Evolutionary conservation across 768 basidiomycete species (phyloP).

Genomic region (Mycena vitilis): DNA sequence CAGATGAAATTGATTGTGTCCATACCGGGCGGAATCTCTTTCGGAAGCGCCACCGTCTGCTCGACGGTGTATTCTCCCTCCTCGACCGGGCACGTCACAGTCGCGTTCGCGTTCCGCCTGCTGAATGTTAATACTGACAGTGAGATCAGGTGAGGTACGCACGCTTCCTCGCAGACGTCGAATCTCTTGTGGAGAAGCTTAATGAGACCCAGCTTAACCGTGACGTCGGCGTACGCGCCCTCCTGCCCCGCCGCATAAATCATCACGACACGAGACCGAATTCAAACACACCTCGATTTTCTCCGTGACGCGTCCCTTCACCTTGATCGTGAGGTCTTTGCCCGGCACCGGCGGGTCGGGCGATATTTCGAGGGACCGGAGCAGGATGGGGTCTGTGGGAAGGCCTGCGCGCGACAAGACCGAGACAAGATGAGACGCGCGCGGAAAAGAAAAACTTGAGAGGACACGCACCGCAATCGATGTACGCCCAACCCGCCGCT

Average conservation of each 20-base stretch:
- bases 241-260: conserved; percentile 62
- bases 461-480: too few species aligned
- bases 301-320: conserved; percentile 66
- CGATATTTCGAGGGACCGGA: conserved; percentile 75
- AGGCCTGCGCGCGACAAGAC: conserved; percentile 43
- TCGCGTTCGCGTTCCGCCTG: conserved; percentile 68
- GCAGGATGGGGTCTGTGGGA: conserved; percentile 59
- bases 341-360: conserved; percentile 95
- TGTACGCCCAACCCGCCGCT: too few species aligned
- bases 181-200: conserved; percentile 86
- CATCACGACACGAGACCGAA: neutral
- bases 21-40: conserved; percentile 87
- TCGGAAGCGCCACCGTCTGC: conserved; percentile 90
- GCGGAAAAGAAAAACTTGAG: too few species aligned
- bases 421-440: too few species aligned
- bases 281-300: conserved; percentile 67
- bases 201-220: conserved; percentile 91
- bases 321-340: conserved; percentile 84
- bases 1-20: conserved; percentile 2
- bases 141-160: neutral
- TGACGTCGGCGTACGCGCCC: conserved; percentile 90
- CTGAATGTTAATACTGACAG: neutral
- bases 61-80: conserved; percentile 75
- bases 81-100: conserved; percentile 88
- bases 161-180: conserved; percentile 94